A percentile compares a stretch with the other conserved stretches of the same genome.
Evolutionary conservation across 495 filamentous ascomycete species (phyloP).

Genomic region (Hypoxylon intermedium): DNA sequence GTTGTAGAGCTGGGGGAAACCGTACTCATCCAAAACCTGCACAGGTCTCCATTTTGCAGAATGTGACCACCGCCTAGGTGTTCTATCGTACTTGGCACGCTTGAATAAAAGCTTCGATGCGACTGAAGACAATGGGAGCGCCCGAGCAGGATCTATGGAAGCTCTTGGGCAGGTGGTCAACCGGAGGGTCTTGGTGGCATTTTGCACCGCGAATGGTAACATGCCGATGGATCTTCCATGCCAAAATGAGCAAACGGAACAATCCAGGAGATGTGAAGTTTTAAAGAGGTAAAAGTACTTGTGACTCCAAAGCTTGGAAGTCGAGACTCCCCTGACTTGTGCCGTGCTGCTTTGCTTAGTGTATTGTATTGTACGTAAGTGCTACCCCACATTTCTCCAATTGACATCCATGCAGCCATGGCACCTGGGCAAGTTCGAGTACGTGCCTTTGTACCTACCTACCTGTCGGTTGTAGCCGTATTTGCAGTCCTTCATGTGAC

Average conservation of each 20-base stretch:
- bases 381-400: constrained; percentile 37
- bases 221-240: constrained; percentile 52
- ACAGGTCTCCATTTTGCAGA: constrained; percentile 78
- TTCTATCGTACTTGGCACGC: neutral
- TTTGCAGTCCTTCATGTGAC: no score
- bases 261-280: neutral
- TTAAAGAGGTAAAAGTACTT: neutral
- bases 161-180: constrained; percentile 38
- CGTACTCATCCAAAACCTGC: constrained; percentile 87
- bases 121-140: constrained; percentile 1
- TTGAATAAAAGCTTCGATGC: constrained; percentile 17
- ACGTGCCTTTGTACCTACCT: no score
- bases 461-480: no score
- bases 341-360: constrained; percentile 17
- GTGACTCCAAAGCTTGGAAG: no score
- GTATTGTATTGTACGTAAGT: neutral
- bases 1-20: neutral
- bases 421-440: no score
- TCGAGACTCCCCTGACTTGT: neutral
- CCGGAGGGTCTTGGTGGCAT: constrained; percentile 52
- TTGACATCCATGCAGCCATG: no score
- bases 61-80: constrained; percentile 26
- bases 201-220: constrained; percentile 52
- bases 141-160: constrained; percentile 19
- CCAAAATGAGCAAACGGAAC: constrained; percentile 34